Conservation (phyloP, 108 stramenopile species). For the Pseudonitzschia multistriata region DNA sequence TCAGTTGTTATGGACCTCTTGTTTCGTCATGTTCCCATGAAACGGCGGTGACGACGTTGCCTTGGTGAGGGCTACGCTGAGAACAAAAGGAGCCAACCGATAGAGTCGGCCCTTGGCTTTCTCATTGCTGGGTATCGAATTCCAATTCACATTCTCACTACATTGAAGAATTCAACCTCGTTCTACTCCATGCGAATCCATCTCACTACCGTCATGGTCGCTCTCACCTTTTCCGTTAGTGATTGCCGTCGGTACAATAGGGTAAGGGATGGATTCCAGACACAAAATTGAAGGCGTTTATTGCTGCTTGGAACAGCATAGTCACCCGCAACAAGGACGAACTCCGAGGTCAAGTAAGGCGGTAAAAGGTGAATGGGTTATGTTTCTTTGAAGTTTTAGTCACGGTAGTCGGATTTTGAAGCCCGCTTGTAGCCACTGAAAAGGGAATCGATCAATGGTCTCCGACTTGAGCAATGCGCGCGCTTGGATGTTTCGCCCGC, state of each 20-base stretch:
- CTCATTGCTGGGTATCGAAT: not conserved
- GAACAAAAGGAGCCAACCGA: too few species aligned
- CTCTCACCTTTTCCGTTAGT: conserved; percentile 7
- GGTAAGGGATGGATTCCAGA: not conserved
- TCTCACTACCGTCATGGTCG: not conserved
- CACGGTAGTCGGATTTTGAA: not conserved
- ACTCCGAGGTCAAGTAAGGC: conserved; percentile 12
- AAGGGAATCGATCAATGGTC: not conserved
- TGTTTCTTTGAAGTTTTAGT: conserved; percentile 1
- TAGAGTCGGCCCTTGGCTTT: too few species aligned
- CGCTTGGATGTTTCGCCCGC: not conserved
- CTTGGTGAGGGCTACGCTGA: too few species aligned
- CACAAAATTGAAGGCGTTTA: too few species aligned
- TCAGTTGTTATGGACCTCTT: too few species aligned
- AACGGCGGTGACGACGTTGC: too few species aligned
- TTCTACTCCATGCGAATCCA: not conserved
- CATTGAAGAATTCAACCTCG: not conserved
- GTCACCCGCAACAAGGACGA: not conserved
- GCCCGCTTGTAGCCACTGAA: conserved; percentile 4
- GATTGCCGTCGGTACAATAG: conserved; percentile 3
- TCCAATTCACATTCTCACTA: not conserved
- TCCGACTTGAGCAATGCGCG: not conserved
- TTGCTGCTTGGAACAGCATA: too few species aligned
- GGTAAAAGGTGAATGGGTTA: conserved; percentile 18
- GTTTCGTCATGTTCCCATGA: too few species aligned